Conservation (phyloP, 257 asterid genomes). For the Solanum etuberosum region DNA sequence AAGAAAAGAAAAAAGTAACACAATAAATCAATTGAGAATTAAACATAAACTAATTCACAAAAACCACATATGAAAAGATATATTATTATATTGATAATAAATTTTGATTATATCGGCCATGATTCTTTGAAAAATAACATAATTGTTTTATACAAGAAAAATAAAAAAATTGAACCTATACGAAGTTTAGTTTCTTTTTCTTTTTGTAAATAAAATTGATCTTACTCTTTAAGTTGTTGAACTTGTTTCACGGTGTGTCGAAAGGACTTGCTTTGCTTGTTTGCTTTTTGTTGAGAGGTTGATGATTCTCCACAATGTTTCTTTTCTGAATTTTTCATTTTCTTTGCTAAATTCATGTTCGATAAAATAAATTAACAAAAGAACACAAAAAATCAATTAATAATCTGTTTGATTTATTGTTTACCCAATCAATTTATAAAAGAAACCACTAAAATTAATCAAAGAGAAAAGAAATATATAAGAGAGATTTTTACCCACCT, state of each 20-base stretch:
- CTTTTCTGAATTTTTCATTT: conserved; percentile 20
- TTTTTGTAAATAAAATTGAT: not conserved
- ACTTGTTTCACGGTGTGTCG: conserved; percentile 49
- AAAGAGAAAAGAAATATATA: not conserved
- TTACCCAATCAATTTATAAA: not conserved
- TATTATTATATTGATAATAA: not conserved
- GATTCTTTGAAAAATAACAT: not conserved
- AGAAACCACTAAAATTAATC: not conserved
- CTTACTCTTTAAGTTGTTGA: conserved; percentile 53
- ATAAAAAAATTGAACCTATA: not conserved
- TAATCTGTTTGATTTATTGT: not conserved
- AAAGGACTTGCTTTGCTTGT: conserved; percentile 28
- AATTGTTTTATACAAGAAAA: not conserved
- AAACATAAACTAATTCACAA: not conserved
- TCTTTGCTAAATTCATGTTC: not conserved
- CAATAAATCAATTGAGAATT: not conserved
- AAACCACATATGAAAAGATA: not conserved
- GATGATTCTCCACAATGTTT: conserved; percentile 17
- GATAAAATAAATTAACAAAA: not conserved
- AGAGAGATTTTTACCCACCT: not conserved
- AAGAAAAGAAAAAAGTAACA: not conserved
- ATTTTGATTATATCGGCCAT: not conserved
- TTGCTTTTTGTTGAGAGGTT: conserved; percentile 16
- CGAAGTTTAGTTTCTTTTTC: not conserved
- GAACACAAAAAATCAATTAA: not conserved